phyloP scores from a whole-genome alignment of 2,329 filamentous ascomycete species.

The Blastomyces gilchristii region DNA sequence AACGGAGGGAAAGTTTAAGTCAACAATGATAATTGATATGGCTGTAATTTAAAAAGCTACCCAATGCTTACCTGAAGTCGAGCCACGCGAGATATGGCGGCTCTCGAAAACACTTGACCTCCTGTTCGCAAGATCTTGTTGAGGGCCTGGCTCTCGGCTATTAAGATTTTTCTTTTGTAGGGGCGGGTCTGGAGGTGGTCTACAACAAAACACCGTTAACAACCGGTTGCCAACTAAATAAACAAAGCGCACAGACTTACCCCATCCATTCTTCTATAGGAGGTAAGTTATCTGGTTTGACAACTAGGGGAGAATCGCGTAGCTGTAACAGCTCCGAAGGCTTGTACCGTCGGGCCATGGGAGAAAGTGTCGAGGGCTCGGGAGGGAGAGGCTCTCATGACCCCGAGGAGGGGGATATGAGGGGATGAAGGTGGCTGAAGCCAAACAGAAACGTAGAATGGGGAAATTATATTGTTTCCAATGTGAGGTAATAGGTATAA shows the following conservation, averaged over 20 bases:
- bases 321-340: conserved; percentile 65
- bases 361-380: conserved; percentile 17
- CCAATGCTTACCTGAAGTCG: conserved; percentile 33
- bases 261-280: conserved; percentile 95
- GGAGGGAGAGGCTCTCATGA: conserved; percentile 16
- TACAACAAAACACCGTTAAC: conserved; percentile 14
- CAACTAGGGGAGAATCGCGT: conserved; percentile 70
- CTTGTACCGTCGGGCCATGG: conserved; percentile 54
- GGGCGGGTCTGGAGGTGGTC: conserved; percentile 34
- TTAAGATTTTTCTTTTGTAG: conserved; percentile 29
- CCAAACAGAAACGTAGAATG: background rate
- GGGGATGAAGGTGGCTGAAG: conserved; percentile 1
- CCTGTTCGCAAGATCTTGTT: conserved; percentile 24
- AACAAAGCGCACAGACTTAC: conserved; percentile 41
- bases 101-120: conserved; percentile 35
- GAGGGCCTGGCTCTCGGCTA: conserved; percentile 26
- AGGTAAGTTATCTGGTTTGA: conserved; percentile 67
- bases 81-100: conserved; percentile 40
- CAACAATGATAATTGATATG: conserved; percentile 14
- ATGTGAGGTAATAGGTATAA: background rate
- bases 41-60: background rate
- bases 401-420: conserved; percentile 16
- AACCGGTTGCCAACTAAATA: background rate
- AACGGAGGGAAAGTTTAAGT: conserved; percentile 14
- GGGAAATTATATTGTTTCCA: background rate